Conservation (phyloP, 1,284 basidiomycete genomes). For the Puccinia triticina region DNA sequence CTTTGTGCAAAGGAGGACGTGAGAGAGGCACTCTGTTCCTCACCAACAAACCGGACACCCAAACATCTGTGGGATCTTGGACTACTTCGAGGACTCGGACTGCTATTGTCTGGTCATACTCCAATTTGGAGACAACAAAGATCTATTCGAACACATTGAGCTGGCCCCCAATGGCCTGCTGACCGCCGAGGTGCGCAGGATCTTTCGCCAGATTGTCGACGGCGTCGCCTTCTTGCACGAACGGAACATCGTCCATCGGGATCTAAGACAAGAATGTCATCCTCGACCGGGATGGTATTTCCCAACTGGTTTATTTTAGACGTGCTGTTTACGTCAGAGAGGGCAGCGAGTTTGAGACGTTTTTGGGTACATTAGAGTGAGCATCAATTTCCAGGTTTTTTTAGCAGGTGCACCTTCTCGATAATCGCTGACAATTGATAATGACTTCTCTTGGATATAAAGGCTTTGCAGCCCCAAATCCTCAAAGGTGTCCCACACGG, state of each 20-base stretch:
- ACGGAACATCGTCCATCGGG: constrained; percentile 92
- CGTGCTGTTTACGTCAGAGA: too few relatives aligned
- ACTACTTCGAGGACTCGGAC: too few relatives aligned
- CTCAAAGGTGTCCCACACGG: constrained; percentile 89
- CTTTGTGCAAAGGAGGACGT: constrained; percentile 70
- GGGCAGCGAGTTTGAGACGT: too few relatives aligned
- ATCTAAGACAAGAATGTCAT: constrained; percentile 97
- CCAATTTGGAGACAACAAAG: constrained; percentile 65
- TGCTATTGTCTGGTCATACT: constrained; percentile 79
- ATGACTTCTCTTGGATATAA: too few relatives aligned
- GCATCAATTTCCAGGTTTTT: too few relatives aligned
- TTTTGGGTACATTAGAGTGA: too few relatives aligned
- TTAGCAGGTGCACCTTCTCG: background rate
- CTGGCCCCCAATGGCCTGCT: constrained; percentile 81
- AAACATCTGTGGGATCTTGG: too few relatives aligned
- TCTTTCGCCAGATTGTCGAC: constrained; percentile 93
- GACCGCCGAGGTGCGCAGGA: constrained; percentile 73
- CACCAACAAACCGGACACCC: too few relatives aligned
- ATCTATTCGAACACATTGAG: constrained; percentile 95
- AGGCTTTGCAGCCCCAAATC: constrained; percentile 91
- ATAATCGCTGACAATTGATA: background rate
- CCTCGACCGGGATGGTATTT: constrained; percentile 65
- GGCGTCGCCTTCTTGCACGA: too few relatives aligned
- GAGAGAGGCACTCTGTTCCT: constrained; percentile 73
- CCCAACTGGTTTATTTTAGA: constrained; percentile 81